Percentiles rank a stretch among this genome's conserved stretches.
phyloP scores from a whole-genome alignment of 75 land plant species.

The Ceratopteris richardii region DNA sequence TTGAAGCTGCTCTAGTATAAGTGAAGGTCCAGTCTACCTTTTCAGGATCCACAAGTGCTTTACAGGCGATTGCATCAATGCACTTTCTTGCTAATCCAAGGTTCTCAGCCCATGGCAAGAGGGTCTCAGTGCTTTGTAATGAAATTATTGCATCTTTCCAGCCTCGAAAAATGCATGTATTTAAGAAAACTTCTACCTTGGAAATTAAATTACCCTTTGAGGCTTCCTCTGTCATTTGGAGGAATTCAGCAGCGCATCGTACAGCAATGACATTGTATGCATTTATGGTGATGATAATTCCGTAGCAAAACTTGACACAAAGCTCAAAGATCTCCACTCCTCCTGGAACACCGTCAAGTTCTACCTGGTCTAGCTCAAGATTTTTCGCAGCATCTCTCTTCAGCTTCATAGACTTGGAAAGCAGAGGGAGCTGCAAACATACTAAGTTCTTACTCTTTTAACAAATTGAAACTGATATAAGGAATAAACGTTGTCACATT shows the following conservation, averaged over 20 bases:
- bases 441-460: too few relatives aligned
- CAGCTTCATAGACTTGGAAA: conserved; percentile 33
- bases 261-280: conserved; percentile 59
- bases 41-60: conserved; percentile 37
- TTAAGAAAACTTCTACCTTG: conserved; percentile 59
- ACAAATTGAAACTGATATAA: too few relatives aligned
- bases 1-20: conserved; percentile 21
- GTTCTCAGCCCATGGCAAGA: conserved; percentile 46
- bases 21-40: conserved; percentile 67
- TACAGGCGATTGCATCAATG: conserved; percentile 47
- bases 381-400: conserved; percentile 21
- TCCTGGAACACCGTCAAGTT: conserved; percentile 49
- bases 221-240: conserved; percentile 49
- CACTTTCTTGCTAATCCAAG: conserved; percentile 46
- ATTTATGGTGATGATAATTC: conserved; percentile 57
- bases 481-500: too few relatives aligned
- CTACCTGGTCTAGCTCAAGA: conserved; percentile 14
- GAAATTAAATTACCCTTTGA: conserved; percentile 61
- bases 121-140: conserved; percentile 40
- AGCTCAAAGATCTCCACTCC: conserved; percentile 47
- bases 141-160: conserved; percentile 77
- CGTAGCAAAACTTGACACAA: conserved; percentile 75
- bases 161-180: conserved; percentile 43
- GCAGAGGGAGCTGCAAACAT: conserved; percentile 41
- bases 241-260: conserved; percentile 64